These are phyloP conservation scores for Kodamaea fukazawae DNA, from an alignment of 805 yeast genomes.

Conservation along the genomic window DNA sequence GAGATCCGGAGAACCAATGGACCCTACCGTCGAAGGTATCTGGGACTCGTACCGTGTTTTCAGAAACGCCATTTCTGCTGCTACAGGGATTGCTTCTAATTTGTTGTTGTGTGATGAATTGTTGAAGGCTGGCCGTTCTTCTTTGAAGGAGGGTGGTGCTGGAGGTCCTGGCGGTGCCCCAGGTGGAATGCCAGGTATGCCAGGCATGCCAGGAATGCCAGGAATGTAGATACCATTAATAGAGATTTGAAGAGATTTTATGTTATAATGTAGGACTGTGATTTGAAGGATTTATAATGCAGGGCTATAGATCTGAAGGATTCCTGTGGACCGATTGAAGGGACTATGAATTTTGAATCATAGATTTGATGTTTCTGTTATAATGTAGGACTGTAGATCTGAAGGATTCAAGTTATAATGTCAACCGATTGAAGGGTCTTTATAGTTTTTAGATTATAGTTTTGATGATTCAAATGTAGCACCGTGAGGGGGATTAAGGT, in stretches of 20 bases:
- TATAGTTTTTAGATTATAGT: too few species aligned
- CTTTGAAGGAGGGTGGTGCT: slow-evolving; percentile 58
- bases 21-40: slow-evolving; percentile 89
- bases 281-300: too few species aligned
- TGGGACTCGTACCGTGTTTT: slow-evolving; percentile 96
- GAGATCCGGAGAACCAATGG: slow-evolving; percentile 91
- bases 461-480: too few species aligned
- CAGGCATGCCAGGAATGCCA: slow-evolving; percentile 9
- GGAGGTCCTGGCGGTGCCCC: slow-evolving; percentile 22
- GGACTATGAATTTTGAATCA: too few species aligned
- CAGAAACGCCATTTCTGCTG: slow-evolving; percentile 88
- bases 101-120: slow-evolving; percentile 92
- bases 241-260: background rate
- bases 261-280: too few species aligned
- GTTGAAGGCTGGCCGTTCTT: slow-evolving; percentile 93
- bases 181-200: slow-evolving; percentile 12
- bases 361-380: too few species aligned
- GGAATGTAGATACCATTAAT: slow-evolving; percentile 6
- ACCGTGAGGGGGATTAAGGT: too few species aligned
- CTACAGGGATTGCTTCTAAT: slow-evolving; percentile 92
- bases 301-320: too few species aligned
- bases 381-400: too few species aligned
- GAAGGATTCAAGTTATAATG: too few species aligned
- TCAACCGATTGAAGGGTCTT: too few species aligned
- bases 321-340: too few species aligned